phyloP scores from a whole-genome alignment of 2,329 filamentous ascomycete genomes.

The Zymoseptoria pseudotritici region DNA sequence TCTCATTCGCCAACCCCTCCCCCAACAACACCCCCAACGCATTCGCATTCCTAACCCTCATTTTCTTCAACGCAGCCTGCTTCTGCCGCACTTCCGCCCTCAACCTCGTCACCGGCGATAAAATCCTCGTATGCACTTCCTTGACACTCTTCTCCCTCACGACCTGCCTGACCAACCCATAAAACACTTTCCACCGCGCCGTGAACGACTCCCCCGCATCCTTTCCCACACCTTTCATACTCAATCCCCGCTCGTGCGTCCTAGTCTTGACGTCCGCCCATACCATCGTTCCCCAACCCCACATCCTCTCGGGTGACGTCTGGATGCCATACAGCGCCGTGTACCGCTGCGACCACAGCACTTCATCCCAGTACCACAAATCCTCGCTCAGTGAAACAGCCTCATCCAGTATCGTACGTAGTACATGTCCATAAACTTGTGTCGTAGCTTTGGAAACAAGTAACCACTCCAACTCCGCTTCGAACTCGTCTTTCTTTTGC shows the following conservation, averaged over 20 bases:
- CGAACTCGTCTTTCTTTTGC: slow-evolving; percentile 42
- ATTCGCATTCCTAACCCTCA: slow-evolving; percentile 75
- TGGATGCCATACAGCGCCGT: slow-evolving; percentile 80
- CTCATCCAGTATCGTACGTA: slow-evolving; percentile 71
- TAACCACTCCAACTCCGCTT: slow-evolving; percentile 81
- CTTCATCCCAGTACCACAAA: slow-evolving; percentile 92
- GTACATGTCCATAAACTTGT: slow-evolving; percentile 77
- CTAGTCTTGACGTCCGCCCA: slow-evolving; percentile 53
- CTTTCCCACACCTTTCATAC: slow-evolving; percentile 19
- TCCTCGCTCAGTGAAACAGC: slow-evolving; percentile 79
- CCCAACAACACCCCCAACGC: slow-evolving; percentile 82
- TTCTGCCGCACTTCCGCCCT: slow-evolving; percentile 69
- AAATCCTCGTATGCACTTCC: slow-evolving; percentile 62
- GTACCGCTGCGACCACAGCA: slow-evolving; percentile 69
- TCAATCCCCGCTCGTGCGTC: slow-evolving; percentile 19
- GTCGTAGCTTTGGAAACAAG: slow-evolving; percentile 83
- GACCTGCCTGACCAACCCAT: slow-evolving; percentile 68
- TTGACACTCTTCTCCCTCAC: slow-evolving; percentile 64
- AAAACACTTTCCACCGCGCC: slow-evolving; percentile 50
- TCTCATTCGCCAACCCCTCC: slow-evolving; percentile 62
- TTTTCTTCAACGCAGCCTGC: slow-evolving; percentile 60
- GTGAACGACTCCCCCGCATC: slow-evolving; percentile 26
- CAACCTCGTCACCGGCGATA: slow-evolving; percentile 71
- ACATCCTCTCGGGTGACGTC: slow-evolving; percentile 70
- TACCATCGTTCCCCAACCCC: slow-evolving; percentile 63